These are phyloP conservation scores for Immersiella caudata DNA, from an alignment of 495 filamentous ascomycete genomes.

Conservation along the genomic window DNA sequence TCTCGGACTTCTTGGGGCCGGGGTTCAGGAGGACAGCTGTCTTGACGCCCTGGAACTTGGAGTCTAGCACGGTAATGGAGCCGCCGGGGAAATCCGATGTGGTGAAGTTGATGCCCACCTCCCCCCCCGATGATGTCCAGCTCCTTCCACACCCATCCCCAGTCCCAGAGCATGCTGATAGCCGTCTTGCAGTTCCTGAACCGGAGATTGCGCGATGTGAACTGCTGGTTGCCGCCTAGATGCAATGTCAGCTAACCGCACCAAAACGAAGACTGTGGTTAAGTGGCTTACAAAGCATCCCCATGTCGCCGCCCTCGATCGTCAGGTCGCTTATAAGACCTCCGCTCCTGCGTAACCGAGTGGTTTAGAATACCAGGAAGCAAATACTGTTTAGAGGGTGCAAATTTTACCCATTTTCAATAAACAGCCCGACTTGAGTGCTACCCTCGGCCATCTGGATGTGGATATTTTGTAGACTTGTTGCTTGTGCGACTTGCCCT, in stretches of 20 bases:
- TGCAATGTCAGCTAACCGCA: too few species aligned
- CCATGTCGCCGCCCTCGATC: constrained; percentile 84
- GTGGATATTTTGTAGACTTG: constrained; percentile 84
- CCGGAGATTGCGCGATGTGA: constrained; percentile 85
- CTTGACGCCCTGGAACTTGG: constrained; percentile 79
- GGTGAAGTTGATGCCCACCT: constrained; percentile 80
- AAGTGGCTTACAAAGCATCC: too few species aligned
- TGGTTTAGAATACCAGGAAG: too few species aligned
- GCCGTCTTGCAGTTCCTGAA: constrained; percentile 90
- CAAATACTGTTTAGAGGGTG: too few species aligned
- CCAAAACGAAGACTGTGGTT: too few species aligned
- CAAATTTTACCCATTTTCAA: constrained; percentile 99
- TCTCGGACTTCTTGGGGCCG: too few species aligned
- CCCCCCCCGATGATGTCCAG: constrained; percentile 79
- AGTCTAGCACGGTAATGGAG: too few species aligned
- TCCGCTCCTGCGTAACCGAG: constrained; percentile 77
- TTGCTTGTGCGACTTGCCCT: constrained; percentile 97
- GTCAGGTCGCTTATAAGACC: constrained; percentile 85
- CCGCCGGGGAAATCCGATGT: too few species aligned
- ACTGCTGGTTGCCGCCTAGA: constrained; percentile 97
- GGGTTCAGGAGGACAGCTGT: too few species aligned
- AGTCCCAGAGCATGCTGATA: constrained; percentile 93
- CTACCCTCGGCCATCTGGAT: constrained; percentile 84
- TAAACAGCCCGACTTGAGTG: constrained; percentile 80
- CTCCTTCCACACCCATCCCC: constrained; percentile 86